Conservation (phyloP, 2,329 filamentous ascomycete genomes). For the Colletotrichum liaoningense region DNA sequence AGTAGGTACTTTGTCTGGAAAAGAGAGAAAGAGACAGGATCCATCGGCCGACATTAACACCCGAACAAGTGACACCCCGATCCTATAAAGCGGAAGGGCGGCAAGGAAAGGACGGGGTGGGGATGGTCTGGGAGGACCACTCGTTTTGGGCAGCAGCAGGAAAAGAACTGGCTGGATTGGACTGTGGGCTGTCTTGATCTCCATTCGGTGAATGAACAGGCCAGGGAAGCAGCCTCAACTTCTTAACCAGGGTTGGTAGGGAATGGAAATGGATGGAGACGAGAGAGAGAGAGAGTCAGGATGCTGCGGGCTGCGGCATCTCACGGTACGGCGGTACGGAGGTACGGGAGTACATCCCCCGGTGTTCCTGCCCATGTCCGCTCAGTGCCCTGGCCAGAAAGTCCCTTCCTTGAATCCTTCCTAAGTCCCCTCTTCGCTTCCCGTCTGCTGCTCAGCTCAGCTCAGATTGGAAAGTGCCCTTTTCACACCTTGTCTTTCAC, state of each 20-base stretch:
- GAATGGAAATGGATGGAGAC: neutral
- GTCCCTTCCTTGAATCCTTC: neutral
- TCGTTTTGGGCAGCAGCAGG: neutral
- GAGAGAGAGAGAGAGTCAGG: neutral
- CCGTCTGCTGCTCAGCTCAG: neutral
- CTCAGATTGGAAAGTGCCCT: neutral
- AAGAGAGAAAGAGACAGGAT: neutral
- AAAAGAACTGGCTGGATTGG: neutral
- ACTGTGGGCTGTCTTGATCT: neutral
- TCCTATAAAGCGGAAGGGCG: constrained; percentile 20
- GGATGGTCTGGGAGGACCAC: neutral
- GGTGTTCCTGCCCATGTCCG: neutral
- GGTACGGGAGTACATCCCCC: neutral
- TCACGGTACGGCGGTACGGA: neutral
- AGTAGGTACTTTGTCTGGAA: neutral
- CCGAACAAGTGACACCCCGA: constrained; percentile 17
- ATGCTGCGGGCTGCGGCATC: neutral
- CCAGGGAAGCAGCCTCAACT: neutral
- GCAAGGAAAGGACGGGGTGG: constrained; percentile 17
- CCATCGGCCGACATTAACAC: constrained; percentile 5
- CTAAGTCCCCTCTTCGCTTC: neutral
- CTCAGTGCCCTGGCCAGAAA: neutral
- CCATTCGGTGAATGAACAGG: neutral
- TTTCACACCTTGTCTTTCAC: neutral
- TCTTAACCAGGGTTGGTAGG: too few species aligned